Evolutionary conservation across 2,329 filamentous ascomycete species (phyloP), one percentile per base, ranked within the genome.

Genomic region (Ilyonectria sp.): DNA sequence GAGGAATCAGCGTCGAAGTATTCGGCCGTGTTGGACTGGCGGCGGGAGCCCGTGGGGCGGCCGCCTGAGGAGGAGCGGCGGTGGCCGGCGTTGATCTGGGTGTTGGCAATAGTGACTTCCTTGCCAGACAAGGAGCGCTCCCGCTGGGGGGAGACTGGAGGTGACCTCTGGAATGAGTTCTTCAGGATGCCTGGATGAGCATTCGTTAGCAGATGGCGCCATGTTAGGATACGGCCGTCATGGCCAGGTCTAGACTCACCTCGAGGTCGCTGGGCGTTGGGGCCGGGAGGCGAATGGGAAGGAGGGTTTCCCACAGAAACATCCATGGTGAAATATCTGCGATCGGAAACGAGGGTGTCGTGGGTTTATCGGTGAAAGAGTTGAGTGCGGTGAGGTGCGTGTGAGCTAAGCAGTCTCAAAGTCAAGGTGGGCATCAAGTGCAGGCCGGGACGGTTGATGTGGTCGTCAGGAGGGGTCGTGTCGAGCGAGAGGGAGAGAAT

Each of bases 61-160:
- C 89, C 89, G 2, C 90, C 87, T 29, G 89, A 89, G 2, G 94
- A 95, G 0, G 93, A 96, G 21, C 93, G 95, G 69, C 94, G 93
- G 72, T 92, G 93, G 37, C 96, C 96, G 52, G 96, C 94, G 85
- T 99, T 99, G 79, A 93, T 90, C 69, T 98, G 90, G 1, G 96
- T 99, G 83, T 99, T 99, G 80, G 95, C 91, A 67, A 98, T 90
- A 4, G 94, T 97, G 75, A 98, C 86, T 78, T 98, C 96, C 83
- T 97, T 96, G 72, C 94, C 92, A 4, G 89, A 90, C 73, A 83
- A 77, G 64, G 85, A 76, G 76, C 76, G 77, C 62, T 80, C 79
- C 58, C 79, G 78, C 44, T 58, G 87, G 73, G 80, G 88, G 74
- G 81, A 86, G 68, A 79, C 87, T 85, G 77, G 78, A 9, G 90